Base-by-base conservation (phyloP, 192 early-diverging fungal genomes). In the Phlyctochytrium arcticum region DNA sequence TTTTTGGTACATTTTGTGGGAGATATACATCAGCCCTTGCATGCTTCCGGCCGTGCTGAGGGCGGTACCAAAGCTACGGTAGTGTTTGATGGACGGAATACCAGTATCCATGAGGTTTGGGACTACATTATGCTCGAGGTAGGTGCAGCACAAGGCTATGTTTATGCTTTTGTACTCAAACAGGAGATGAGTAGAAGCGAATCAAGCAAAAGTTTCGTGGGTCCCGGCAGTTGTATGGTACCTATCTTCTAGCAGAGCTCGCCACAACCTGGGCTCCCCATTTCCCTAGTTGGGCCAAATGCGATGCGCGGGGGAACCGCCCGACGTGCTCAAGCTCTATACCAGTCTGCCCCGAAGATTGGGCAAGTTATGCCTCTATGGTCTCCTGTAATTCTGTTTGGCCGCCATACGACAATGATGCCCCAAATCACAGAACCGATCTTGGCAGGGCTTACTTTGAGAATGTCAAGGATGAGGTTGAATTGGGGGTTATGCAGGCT, bases 21-120 rank as follows among this genome's bases (percentile, higher is more conserved):
- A 24, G 77, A 79, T 47, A 71, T 79, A 19, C 57, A 71, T 15
- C 73, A 79, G 64, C 77, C 77, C 15, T 62, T 79, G 42, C 77
- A 79, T 67, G 69, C 62, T 59, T 67, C 64, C 48, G 53, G 62
- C n/a, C 44, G 67, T 3, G 48, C 23, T 3, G 36, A 17, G 8
- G 76, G 76, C 49, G 76, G 75, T 6, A 73, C 75, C 54, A 33
- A 58, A 33, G 24, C 37, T 35, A 51, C 9, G 3, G 66, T 68
- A 10, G 50, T 27, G 24, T 77, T 56, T 49, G 48, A 67, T 21
- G 60, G 65, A 10, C 42, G 44, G 21, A 8, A n/a, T 10, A 54
- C 32, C 17, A 29, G 29, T 23, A 34, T 67, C 23, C 71, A 67
- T 31, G 49, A 59, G 29, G 59, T 75, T 49, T 74, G 70, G 65